Evolutionary conservation across 352 stramenopile genomes (phyloP).

Genomic region (Paralagenidium karlingii): DNA sequence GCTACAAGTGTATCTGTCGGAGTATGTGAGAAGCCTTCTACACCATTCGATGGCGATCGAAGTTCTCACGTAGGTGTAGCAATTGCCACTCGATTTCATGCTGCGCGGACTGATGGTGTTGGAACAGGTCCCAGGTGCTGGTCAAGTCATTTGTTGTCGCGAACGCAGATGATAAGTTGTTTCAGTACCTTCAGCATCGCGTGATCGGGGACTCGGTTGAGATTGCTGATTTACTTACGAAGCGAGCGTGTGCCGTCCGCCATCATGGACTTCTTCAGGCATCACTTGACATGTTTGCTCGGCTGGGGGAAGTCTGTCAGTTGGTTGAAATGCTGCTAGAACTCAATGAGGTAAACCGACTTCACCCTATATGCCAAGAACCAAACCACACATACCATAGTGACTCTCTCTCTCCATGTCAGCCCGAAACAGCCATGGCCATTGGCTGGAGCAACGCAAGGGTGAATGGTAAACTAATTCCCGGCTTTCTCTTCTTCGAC

Average conservation of each 20-base stretch:
- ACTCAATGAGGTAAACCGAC: too few species aligned
- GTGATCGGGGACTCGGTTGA: constrained; percentile 38
- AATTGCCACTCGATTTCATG: neutral
- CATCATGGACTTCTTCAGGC: constrained; percentile 17
- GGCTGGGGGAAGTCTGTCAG: constrained; percentile 4
- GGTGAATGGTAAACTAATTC: too few species aligned
- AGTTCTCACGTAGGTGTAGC: constrained; percentile 31
- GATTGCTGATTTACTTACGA: constrained; percentile 31
- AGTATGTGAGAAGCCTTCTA: constrained; percentile 51
- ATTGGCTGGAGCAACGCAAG: too few species aligned
- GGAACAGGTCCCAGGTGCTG: constrained; percentile 32
- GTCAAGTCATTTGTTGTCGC: constrained; percentile 34
- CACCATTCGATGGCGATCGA: constrained; percentile 38
- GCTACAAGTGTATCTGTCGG: constrained; percentile 39
- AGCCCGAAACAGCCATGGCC: too few species aligned
- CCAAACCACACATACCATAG: too few species aligned
- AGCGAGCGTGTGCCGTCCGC: neutral
- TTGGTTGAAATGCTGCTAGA: neutral
- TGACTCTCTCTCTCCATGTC: too few species aligned
- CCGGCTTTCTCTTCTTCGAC: too few species aligned
- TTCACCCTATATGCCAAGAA: too few species aligned
- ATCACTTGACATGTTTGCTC: constrained; percentile 32
- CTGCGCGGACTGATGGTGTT: neutral
- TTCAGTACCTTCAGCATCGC: constrained; percentile 51
- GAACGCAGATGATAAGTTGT: constrained; percentile 30